Percentiles rank a stretch among this genome's conserved stretches.
phyloP scores from a whole-genome alignment of 306 rosid species.

The Trifolium subterraneum region DNA sequence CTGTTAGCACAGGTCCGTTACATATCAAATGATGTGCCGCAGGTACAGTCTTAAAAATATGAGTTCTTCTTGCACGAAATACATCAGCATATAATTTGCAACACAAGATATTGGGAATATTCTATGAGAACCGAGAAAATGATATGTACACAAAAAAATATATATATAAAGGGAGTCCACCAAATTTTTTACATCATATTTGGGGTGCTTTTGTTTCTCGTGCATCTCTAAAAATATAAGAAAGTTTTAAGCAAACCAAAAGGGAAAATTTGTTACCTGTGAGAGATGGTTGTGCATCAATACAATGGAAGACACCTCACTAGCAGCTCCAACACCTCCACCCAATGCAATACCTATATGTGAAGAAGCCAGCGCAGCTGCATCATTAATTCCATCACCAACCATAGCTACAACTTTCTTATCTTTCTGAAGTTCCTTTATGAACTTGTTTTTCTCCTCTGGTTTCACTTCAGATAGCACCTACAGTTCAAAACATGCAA shows the following conservation, averaged over 20 bases:
- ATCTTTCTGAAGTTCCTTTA: slow-evolving; percentile 68
- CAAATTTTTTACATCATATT: no score
- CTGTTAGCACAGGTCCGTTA: no score
- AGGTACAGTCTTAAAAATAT: no score
- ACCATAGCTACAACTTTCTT: slow-evolving; percentile 87
- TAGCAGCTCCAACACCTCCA: slow-evolving; percentile 98
- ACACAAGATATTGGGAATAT: no score
- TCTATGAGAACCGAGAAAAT: no score
- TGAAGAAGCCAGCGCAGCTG: slow-evolving; percentile 94
- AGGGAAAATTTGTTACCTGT: slow-evolving; percentile 59
- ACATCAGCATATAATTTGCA: no score
- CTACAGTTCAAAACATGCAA: slow-evolving; percentile 49
- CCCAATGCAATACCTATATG: slow-evolving; percentile 96
- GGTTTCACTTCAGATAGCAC: slow-evolving; percentile 90
- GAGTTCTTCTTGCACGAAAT: no score
- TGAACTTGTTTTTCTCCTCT: slow-evolving; percentile 73
- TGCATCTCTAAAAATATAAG: no score
- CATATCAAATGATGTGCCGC: no score
- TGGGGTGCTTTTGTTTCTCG: no score
- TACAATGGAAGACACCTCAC: slow-evolving; percentile 94
- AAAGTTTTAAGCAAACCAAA: slow-evolving; percentile 12
- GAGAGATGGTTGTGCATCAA: slow-evolving; percentile 90
- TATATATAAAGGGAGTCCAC: no score
- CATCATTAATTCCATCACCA: slow-evolving; percentile 97
- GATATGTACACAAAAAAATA: no score